phyloP scores from a whole-genome alignment of 2,329 filamentous ascomycete species.

The Exophiala xenobiotica region DNA sequence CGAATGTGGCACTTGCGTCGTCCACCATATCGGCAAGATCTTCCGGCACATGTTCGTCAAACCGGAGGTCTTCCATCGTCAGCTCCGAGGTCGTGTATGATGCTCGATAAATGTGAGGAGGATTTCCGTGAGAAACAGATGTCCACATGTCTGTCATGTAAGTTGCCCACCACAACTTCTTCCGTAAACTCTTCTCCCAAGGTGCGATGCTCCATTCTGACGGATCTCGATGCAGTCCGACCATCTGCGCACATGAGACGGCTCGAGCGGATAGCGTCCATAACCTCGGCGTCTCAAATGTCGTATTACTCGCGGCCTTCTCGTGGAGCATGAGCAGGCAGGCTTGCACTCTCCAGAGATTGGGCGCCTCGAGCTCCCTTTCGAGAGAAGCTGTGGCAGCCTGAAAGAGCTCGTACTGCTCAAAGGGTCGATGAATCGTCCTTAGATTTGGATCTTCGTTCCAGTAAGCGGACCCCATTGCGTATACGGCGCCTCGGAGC shows the following conservation, averaged over 20 bases:
- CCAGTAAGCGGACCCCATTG: slow-evolving; percentile 47
- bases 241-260: slow-evolving; percentile 47
- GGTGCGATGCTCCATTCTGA: slow-evolving; percentile 43
- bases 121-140: slow-evolving; percentile 49
- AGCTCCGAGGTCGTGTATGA: slow-evolving; percentile 45
- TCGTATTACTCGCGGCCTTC: slow-evolving; percentile 47
- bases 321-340: slow-evolving; percentile 48
- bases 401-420: slow-evolving; percentile 46
- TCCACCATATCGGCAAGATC: slow-evolving; percentile 41
- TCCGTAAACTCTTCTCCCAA: slow-evolving; percentile 43
- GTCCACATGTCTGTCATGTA: slow-evolving; percentile 49
- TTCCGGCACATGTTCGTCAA: slow-evolving; percentile 44
- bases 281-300: slow-evolving; percentile 48
- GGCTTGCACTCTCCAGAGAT: slow-evolving; percentile 50
- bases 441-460: slow-evolving; percentile 36
- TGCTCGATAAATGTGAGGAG: slow-evolving; percentile 44
- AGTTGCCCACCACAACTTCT: slow-evolving; percentile 50
- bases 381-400: slow-evolving; percentile 46
- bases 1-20: slow-evolving; percentile 35
- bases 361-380: slow-evolving; percentile 49
- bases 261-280: slow-evolving; percentile 48
- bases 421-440: slow-evolving; percentile 35
- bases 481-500: slow-evolving; percentile 48
- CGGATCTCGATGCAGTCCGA: slow-evolving; percentile 49
- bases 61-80: slow-evolving; percentile 45